Conservation (phyloP, 1,284 basidiomycete species). For the Volvariella volvacea region DNA sequence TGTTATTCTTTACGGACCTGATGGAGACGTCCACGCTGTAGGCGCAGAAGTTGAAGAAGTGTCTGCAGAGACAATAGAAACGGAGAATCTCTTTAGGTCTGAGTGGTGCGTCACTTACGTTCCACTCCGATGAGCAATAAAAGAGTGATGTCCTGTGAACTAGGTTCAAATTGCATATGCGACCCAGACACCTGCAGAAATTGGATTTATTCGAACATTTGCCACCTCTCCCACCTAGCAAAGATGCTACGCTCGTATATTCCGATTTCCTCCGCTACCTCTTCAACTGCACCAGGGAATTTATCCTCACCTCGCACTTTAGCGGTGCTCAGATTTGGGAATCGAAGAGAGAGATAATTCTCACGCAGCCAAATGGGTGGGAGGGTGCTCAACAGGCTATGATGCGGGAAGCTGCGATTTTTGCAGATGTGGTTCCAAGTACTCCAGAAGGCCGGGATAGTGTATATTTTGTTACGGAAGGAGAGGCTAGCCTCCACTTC, state of each 20-base stretch:
- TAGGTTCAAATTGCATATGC: slow-evolving; percentile 56
- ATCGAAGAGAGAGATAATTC: slow-evolving; percentile 24
- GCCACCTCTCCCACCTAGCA: slow-evolving; percentile 40
- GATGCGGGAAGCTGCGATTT: slow-evolving; percentile 32
- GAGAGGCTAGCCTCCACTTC: slow-evolving; percentile 43
- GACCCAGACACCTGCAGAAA: slow-evolving; percentile 25
- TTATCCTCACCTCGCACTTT: slow-evolving; percentile 41
- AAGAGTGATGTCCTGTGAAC: not conserved
- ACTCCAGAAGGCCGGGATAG: slow-evolving; percentile 25
- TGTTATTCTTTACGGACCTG: slow-evolving; percentile 44
- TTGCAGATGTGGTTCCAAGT: slow-evolving; percentile 26
- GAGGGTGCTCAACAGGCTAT: slow-evolving; percentile 32
- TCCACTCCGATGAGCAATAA: not conserved
- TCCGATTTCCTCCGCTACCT: slow-evolving; percentile 50
- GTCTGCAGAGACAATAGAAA: slow-evolving; percentile 33
- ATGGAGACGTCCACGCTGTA: slow-evolving; percentile 36
- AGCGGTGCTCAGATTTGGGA: slow-evolving; percentile 30
- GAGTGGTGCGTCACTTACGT: slow-evolving; percentile 35
- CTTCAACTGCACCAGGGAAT: slow-evolving; percentile 34
- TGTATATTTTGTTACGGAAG: slow-evolving; percentile 42
- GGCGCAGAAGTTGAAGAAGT: slow-evolving; percentile 45
- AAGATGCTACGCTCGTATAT: slow-evolving; percentile 39
- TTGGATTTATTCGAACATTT: slow-evolving; percentile 18
- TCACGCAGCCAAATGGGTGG: slow-evolving; percentile 39
- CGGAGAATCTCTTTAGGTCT: slow-evolving; percentile 38